Conservation (phyloP, 768 basidiomycete genomes). For the Suillus discolor region DNA sequence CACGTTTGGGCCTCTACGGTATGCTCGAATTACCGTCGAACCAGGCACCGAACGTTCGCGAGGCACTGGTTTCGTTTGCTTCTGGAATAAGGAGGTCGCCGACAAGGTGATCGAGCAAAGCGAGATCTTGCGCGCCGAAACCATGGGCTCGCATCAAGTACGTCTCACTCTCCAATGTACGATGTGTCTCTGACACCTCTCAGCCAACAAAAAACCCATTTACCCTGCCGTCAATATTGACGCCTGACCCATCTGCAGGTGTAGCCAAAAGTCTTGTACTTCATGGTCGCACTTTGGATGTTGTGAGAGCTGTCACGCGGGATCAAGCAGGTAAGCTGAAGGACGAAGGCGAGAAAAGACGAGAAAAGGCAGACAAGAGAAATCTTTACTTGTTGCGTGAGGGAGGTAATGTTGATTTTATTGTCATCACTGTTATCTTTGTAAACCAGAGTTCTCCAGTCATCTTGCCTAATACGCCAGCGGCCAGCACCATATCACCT, state of each 20-base stretch:
- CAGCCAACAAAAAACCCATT: conserved; percentile 84
- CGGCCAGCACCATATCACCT: conserved; percentile 66
- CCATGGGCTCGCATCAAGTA: conserved; percentile 44
- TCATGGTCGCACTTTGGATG: conserved; percentile 91
- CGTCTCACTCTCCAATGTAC: conserved; percentile 23
- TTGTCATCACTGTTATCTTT: background rate
- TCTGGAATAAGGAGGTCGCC: conserved; percentile 92
- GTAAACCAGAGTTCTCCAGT: conserved; percentile 49
- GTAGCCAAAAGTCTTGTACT: conserved; percentile 82
- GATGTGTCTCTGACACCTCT: conserved; percentile 5
- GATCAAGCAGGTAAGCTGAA: conserved; percentile 87
- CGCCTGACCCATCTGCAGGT: conserved; percentile 89
- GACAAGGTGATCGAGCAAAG: conserved; percentile 84
- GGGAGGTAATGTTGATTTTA: conserved; percentile 66
- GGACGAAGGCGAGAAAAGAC: conserved; percentile 81
- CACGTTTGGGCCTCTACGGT: conserved; percentile 88
- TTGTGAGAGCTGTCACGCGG: conserved; percentile 86
- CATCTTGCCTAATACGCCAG: conserved; percentile 85
- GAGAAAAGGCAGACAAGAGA: conserved; percentile 91
- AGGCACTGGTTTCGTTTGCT: conserved; percentile 96
- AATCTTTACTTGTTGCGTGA: conserved; percentile 96
- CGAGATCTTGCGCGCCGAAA: conserved; percentile 67
- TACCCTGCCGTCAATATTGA: conserved; percentile 83
- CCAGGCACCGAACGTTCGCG: conserved; percentile 80
- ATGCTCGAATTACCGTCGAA: conserved; percentile 90